Conservation (phyloP, 495 filamentous ascomycete genomes). For the Venustampulla echinocandica region DNA sequence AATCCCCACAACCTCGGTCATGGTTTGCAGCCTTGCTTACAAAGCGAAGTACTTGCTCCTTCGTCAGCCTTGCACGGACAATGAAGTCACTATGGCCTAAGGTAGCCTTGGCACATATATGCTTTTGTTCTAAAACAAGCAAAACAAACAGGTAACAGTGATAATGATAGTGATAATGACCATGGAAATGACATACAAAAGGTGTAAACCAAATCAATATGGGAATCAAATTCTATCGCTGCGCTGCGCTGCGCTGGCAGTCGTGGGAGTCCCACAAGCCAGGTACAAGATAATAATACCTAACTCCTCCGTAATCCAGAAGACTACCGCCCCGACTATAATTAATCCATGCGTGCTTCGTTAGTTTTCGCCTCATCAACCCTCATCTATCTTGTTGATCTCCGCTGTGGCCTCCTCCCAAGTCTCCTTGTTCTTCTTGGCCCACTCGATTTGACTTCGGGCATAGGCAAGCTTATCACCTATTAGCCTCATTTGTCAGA, state of each 20-base stretch:
- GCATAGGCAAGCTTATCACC: conserved; percentile 73
- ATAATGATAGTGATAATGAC: no score
- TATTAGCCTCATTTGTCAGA: conserved; percentile 18
- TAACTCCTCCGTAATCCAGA: background rate
- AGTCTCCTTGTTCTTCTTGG: conserved; percentile 89
- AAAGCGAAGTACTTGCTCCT: no score
- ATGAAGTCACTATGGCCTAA: no score
- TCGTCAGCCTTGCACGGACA: no score
- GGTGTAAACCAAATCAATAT: no score
- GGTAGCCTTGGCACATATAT: no score
- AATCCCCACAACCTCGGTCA: no score
- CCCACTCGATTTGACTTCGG: conserved; percentile 93
- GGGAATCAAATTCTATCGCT: background rate
- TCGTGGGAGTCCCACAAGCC: conserved; percentile 1
- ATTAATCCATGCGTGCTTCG: background rate
- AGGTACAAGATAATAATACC: no score
- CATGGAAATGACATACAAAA: no score
- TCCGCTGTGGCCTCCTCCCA: conserved; percentile 96
- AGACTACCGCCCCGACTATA: conserved; percentile 7
- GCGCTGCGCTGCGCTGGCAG: conserved; percentile 11
- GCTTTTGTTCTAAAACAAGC: no score
- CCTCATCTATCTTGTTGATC: conserved; percentile 72
- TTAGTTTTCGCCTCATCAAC: conserved; percentile 10
- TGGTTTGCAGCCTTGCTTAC: no score
- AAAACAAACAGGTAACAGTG: no score